These are phyloP conservation scores for Eimeria tenella DNA, from an alignment of 169 alveolate species.

Conservation along the genomic window DNA sequence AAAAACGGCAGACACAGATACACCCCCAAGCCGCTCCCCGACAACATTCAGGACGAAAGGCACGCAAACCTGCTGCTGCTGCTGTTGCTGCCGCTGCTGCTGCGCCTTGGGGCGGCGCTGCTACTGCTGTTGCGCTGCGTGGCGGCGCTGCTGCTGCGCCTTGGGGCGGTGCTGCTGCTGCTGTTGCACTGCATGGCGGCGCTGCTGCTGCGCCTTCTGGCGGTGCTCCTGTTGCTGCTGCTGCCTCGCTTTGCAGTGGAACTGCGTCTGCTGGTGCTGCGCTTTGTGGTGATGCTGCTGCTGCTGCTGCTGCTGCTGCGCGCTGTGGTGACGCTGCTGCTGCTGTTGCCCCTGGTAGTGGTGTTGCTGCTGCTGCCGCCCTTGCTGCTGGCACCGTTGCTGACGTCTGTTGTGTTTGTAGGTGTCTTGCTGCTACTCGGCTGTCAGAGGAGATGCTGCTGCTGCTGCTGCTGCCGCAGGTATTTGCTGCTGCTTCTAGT, in stretches of 20 bases:
- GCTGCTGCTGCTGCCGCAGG: not conserved
- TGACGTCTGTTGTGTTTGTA: not conserved
- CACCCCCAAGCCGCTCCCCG: conserved; percentile 22
- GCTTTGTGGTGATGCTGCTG: no score
- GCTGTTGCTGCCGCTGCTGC: conserved; percentile 17
- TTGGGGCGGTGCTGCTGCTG: not conserved
- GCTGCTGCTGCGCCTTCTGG: not conserved
- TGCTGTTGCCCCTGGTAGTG: no score
- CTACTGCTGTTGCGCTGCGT: not conserved
- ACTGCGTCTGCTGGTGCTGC: no score
- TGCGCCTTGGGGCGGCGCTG: not conserved
- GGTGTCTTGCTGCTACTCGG: no score
- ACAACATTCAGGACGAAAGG: conserved; percentile 28
- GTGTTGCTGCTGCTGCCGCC: not conserved
- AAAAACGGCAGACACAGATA: conserved; percentile 35
- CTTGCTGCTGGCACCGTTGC: not conserved
- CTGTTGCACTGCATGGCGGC: no score
- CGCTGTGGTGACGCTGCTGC: no score
- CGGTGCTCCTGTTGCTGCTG: not conserved
- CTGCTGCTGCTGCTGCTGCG: no score
- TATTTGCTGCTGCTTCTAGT: conserved; percentile 23
- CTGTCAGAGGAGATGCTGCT: no score
- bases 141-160: conserved; percentile 2
- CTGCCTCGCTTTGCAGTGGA: not conserved
- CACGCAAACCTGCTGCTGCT: not conserved